A percentile compares a stretch with the other conserved stretches of the same genome.
Evolutionary conservation across 495 filamentous ascomycete species (phyloP).

Genomic region (Aspergillus haitiensis): DNA sequence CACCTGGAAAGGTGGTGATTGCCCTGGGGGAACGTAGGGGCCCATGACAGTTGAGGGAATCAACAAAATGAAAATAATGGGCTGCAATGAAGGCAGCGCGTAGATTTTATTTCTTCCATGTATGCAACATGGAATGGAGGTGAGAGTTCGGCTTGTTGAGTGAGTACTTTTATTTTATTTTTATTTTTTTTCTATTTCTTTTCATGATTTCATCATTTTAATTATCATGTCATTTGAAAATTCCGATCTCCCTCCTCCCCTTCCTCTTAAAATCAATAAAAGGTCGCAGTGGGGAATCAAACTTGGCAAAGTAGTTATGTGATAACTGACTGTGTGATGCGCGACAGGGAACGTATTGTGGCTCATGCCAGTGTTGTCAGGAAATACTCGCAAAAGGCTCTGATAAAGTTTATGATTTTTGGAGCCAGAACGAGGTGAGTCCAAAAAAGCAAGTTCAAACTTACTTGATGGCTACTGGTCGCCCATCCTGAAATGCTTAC

Average conservation of each 20-base stretch:
- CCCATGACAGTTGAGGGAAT: conserved; percentile 26
- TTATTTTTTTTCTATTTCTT: conserved; percentile 1
- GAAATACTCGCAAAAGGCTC: neutral
- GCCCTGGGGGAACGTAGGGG: conserved; percentile 38
- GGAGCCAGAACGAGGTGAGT: conserved; percentile 3
- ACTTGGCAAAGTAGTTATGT: neutral
- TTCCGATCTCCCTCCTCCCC: too few relatives aligned
- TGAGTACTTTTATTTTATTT: conserved; percentile 4
- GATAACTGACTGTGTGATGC: conserved; percentile 1
- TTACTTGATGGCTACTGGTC: neutral
- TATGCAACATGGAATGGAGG: conserved; percentile 1
- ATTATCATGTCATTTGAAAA: too few relatives aligned
- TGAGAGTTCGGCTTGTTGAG: neutral
- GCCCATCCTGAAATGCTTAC: neutral
- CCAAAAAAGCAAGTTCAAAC: neutral
- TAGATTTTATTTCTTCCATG: conserved; percentile 16
- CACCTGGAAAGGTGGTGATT: conserved; percentile 44
- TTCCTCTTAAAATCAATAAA: too few relatives aligned
- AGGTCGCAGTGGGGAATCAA: conserved; percentile 1
- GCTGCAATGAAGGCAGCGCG: neutral
- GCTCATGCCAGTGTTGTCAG: conserved; percentile 5
- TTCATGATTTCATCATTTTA: neutral
- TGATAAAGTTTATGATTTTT: conserved; percentile 9
- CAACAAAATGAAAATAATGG: neutral
- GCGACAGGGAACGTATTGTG: conserved; percentile 8